These are phyloP conservation scores for Fusarium decemcellulare DNA, from an alignment of 2,329 filamentous ascomycete genomes.

Conservation along the genomic window DNA sequence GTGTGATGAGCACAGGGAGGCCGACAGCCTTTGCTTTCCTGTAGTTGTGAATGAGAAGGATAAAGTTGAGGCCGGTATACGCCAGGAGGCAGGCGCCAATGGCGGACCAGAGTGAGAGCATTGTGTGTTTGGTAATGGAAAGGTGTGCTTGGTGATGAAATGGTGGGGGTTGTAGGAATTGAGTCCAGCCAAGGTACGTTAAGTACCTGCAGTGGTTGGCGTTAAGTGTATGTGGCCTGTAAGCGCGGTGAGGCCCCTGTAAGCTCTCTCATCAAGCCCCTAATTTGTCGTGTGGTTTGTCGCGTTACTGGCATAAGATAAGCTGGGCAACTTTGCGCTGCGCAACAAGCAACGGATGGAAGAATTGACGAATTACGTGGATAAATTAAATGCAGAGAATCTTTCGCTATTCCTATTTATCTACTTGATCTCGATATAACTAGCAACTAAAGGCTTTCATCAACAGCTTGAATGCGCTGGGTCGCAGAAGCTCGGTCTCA, in stretches of 20 bases:
- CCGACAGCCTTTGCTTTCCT: constrained; percentile 31
- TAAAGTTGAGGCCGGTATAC: constrained; percentile 13
- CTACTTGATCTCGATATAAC: background rate
- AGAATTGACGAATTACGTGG: too few species aligned
- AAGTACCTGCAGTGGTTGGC: constrained; percentile 25
- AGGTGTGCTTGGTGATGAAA: too few species aligned
- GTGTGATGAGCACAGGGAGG: constrained; percentile 34
- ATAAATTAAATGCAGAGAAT: too few species aligned
- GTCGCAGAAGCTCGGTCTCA: constrained; percentile 30
- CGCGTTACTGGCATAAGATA: too few species aligned
- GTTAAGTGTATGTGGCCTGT: background rate
- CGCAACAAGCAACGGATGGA: too few species aligned
- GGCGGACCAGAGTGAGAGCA: constrained; percentile 19
- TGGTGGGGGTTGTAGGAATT: too few species aligned
- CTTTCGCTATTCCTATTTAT: too few species aligned
- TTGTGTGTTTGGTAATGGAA: constrained; percentile 6
- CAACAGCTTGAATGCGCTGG: constrained; percentile 30
- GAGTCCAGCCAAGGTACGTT: background rate
- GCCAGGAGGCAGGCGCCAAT: constrained; percentile 2
- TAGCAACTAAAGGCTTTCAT: constrained; percentile 6
- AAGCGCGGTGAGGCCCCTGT: background rate
- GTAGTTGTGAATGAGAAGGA: constrained; percentile 32
- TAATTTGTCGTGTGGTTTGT: too few species aligned
- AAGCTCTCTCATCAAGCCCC: too few species aligned
- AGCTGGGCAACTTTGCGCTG: too few species aligned